Evolutionary conservation across 202 grass and related monocot genomes (phyloP), one percentile per base, ranked within the genome.

Genomic region (Setaria viridis): DNA sequence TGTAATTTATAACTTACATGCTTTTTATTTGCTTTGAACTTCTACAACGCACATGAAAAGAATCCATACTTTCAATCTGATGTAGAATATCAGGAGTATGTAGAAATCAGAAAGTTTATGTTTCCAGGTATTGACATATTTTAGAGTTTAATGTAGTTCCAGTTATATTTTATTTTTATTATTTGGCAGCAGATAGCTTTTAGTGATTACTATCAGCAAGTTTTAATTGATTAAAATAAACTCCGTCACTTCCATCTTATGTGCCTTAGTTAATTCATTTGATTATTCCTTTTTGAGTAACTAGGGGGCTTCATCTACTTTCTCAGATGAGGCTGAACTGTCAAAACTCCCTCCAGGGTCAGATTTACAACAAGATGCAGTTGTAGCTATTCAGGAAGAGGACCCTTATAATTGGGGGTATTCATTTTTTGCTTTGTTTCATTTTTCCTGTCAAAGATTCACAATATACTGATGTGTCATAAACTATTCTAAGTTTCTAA

Each of bases 331-430:
- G 73, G 81, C 37, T 87, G 80, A 91, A 84, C 80, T 98, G 66
- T 84, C 92, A 58, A 90, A 84, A 87, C 63, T 93, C 37, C 89
- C 91, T 83, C 91, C 95, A 85, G 89, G 82, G 60, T 98, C 95
- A 87, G 95, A 98, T 81, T 86, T 68, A 68, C 95, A 98, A 87
- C 93, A 95, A 86, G 95, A 87, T 84, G 73, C 87, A 82, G 66
- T 98, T 72, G 85, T 72, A 79, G 85, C 90, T 85, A 90, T 95
- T 84, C 83, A 98, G 83, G 89, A 98, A 65, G 87, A 92, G 76
- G 93, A 98, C 64, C 82, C 87, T 76, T 98, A 93, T 82, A 98
- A 98, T 78, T 98, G 95, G 95, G 95, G 95, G 95, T 98, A 95
- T 81, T 68, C n/a, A 70, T 82, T 80, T 80, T 80, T 42, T 67